Conservation (phyloP, 2,329 filamentous ascomycete species). For the Calcarisporium arbuscula region DNA sequence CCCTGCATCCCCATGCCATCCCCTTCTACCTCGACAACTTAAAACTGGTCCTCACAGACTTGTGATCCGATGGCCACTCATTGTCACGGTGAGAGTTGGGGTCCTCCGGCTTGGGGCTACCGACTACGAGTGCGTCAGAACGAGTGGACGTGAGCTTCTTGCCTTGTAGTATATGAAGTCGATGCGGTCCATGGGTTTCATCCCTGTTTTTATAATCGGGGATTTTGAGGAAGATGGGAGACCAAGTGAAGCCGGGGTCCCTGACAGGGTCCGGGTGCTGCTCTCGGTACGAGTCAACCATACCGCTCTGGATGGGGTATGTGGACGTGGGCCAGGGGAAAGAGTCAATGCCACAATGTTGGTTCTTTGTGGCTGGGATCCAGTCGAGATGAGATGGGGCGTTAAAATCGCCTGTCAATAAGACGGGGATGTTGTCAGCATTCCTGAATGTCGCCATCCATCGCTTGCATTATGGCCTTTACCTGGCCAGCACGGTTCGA, state of each 20-base stretch:
- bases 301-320: constrained; percentile 21
- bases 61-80: constrained; percentile 34
- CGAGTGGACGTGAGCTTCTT: constrained; percentile 22
- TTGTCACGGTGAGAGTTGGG: no score
- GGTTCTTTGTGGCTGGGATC: constrained; percentile 19
- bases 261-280: constrained; percentile 24
- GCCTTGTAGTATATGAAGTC: constrained; percentile 33
- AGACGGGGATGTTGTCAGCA: constrained; percentile 22
- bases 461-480: constrained; percentile 20
- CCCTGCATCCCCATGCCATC: no score
- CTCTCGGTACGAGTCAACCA: constrained; percentile 30
- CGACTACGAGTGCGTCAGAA: constrained; percentile 20
- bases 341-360: constrained; percentile 26
- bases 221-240: constrained; percentile 25
- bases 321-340: constrained; percentile 30
- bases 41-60: no score
- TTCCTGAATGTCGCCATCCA: constrained; percentile 21
- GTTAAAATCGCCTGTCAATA: constrained; percentile 34
- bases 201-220: constrained; percentile 20
- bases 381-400: constrained; percentile 35
- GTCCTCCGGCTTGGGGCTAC: constrained; percentile 24
- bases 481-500: constrained; percentile 31
- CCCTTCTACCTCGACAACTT: no score
- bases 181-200: constrained; percentile 32
- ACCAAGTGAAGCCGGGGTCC: constrained; percentile 29